Evolutionary conservation across 2,329 filamentous ascomycete genomes (phyloP).

Genomic region (Orbilia brochopaga): DNA sequence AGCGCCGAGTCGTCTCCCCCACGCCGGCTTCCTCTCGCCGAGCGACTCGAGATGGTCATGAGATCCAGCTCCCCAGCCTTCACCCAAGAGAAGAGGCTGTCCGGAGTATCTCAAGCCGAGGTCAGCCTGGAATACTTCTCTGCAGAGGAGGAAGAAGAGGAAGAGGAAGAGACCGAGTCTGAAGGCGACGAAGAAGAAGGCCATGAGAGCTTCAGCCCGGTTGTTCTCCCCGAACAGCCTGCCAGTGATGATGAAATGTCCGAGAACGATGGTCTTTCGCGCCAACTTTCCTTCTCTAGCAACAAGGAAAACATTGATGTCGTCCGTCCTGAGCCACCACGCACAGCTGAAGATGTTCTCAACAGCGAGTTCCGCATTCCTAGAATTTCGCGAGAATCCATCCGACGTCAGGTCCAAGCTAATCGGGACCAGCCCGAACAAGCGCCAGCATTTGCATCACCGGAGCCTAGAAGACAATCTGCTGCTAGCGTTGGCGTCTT

Average conservation of each 20-base stretch:
- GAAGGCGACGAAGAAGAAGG: slow-evolving; percentile 48
- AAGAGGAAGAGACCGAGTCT: slow-evolving; percentile 55
- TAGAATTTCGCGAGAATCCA: slow-evolving; percentile 90
- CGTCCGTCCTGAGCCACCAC: slow-evolving; percentile 26
- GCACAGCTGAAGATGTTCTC: slow-evolving; percentile 53
- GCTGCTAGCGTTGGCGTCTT: slow-evolving; percentile 22
- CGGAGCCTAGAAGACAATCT: slow-evolving; percentile 46
- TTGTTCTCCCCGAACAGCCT: slow-evolving; percentile 50
- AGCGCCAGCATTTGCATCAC: slow-evolving; percentile 42
- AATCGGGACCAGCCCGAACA: slow-evolving; percentile 64
- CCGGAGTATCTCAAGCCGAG: slow-evolving; percentile 33
- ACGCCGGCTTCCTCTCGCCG: slow-evolving; percentile 52
- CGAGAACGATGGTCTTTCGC: slow-evolving; percentile 35
- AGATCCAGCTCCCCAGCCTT: slow-evolving; percentile 73
- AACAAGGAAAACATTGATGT: slow-evolving; percentile 51
- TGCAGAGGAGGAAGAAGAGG: slow-evolving; percentile 62
- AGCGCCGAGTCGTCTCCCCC: slow-evolving; percentile 21
- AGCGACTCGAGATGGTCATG: slow-evolving; percentile 58
- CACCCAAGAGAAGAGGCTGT: slow-evolving; percentile 60
- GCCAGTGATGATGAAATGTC: slow-evolving; percentile 55
- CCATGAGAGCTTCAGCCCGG: slow-evolving; percentile 52
- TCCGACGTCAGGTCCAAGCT: slow-evolving; percentile 82
- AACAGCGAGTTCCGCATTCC: slow-evolving; percentile 57
- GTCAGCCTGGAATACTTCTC: slow-evolving; percentile 35
- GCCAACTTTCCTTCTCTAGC: slow-evolving; percentile 48